phyloP scores from a whole-genome alignment of 2,329 filamentous ascomycete species.

The Pseudogymnoascus sp. region DNA sequence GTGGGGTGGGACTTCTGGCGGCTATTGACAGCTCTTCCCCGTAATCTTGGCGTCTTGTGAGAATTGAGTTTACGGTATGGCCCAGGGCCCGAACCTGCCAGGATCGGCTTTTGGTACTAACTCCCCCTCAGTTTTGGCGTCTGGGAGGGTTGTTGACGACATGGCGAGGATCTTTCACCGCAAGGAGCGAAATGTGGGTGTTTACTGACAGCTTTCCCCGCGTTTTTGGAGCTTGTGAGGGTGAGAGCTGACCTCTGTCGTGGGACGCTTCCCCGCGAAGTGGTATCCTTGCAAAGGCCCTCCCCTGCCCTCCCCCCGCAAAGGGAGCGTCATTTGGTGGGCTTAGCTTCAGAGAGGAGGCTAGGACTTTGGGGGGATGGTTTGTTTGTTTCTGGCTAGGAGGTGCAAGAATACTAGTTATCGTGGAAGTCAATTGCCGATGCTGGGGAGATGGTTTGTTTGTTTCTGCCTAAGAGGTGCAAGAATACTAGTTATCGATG shows the following conservation, averaged over 20 bases:
- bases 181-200: not conserved
- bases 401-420: not conserved
- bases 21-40: too few species aligned
- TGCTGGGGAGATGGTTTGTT: not conserved
- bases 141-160: too few species aligned
- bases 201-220: not conserved
- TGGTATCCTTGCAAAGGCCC: not conserved
- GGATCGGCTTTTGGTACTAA: too few species aligned
- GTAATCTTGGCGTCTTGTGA: too few species aligned
- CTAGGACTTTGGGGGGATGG: not conserved
- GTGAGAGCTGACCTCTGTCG: too few species aligned
- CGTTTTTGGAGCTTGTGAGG: too few species aligned
- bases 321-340: not conserved
- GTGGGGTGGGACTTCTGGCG: too few species aligned
- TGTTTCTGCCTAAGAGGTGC: not conserved
- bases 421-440: too few species aligned
- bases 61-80: too few species aligned
- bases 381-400: not conserved
- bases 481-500: not conserved
- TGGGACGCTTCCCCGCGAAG: not conserved
- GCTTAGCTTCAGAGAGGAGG: not conserved
- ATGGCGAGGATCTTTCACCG: too few species aligned
- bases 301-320: not conserved
- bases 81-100: too few species aligned
- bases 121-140: too few species aligned